Conservation (phyloP, 805 yeast species). For the Candida pseudoglaebosa region DNA sequence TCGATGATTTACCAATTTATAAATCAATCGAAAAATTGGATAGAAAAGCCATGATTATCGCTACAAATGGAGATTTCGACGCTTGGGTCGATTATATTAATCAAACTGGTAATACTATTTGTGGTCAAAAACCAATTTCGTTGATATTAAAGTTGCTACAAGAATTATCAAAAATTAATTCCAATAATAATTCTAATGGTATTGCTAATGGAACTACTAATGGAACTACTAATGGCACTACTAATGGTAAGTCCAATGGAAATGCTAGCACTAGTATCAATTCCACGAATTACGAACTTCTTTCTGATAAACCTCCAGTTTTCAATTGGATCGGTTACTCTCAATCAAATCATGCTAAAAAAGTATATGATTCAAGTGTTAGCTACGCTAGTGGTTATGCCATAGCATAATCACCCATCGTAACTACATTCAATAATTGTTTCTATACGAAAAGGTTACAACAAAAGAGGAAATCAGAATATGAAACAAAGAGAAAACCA, state of each 20-base stretch:
- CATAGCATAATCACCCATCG: constrained; percentile 5
- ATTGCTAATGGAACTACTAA: constrained; percentile 3
- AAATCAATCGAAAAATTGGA: constrained; percentile 75
- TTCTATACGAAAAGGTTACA: no score
- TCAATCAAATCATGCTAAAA: constrained; percentile 60
- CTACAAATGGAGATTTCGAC: constrained; percentile 50
- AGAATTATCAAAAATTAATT: constrained; percentile 11
- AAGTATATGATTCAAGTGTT: constrained; percentile 69
- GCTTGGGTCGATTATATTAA: constrained; percentile 67
- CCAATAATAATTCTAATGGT: constrained; percentile 2
- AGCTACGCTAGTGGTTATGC: constrained; percentile 83
- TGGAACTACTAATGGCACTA: not conserved
- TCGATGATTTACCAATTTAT: constrained; percentile 47
- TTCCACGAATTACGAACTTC: no score
- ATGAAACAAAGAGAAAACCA: no score
- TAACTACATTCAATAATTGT: not conserved
- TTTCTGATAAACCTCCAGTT: constrained; percentile 17
- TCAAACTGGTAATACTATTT: constrained; percentile 80
- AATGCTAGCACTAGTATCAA: constrained; percentile 6
- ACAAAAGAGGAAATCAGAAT: no score
- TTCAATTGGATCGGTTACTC: constrained; percentile 76
- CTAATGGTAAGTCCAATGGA: constrained; percentile 7
- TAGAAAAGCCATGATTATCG: constrained; percentile 60
- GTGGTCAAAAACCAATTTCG: constrained; percentile 84
- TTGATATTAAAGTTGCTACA: constrained; percentile 58